These are phyloP conservation scores for Torrubiella hemipterigena DNA, from an alignment of 2,329 filamentous ascomycete genomes.

Conservation along the genomic window DNA sequence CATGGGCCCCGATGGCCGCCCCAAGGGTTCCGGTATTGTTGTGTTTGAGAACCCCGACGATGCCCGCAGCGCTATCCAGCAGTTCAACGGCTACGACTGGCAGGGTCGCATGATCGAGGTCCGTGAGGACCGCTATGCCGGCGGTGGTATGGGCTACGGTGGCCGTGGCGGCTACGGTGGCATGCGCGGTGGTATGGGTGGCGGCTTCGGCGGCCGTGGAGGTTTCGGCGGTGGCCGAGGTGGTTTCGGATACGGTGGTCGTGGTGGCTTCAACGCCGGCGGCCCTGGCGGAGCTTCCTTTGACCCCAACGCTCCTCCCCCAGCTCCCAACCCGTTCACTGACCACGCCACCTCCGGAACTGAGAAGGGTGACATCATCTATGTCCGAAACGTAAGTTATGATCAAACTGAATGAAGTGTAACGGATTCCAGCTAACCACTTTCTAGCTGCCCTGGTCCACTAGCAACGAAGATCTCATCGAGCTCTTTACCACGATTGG, in stretches of 20 bases:
- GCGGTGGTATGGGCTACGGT: conserved; percentile 42
- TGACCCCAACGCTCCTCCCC: conserved; percentile 31
- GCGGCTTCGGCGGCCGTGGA: conserved; percentile 36
- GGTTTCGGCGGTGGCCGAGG: conserved; percentile 42
- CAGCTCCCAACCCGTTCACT: conserved; percentile 79
- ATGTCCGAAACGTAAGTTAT: conserved; percentile 83
- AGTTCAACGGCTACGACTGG: conserved; percentile 99
- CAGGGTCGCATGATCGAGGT: conserved; percentile 89
- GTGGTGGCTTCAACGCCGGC: conserved; percentile 35
- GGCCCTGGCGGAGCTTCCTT: conserved; percentile 29
- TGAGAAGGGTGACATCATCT: conserved; percentile 75
- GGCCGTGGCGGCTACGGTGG: conserved; percentile 46
- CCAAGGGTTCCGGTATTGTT: conserved; percentile 94
- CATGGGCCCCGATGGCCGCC: conserved; percentile 77
- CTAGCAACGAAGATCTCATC: conserved; percentile 92
- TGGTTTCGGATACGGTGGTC: conserved; percentile 39
- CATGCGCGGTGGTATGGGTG: conserved; percentile 46
- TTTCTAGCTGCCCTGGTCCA: conserved; percentile 85
- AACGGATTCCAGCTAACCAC: not conserved
- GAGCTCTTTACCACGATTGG: conserved; percentile 97
- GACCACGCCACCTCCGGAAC: conserved; percentile 81
- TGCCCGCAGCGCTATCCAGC: conserved; percentile 87
- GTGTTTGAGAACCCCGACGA: conserved; percentile 93
- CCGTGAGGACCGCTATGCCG: conserved; percentile 88
- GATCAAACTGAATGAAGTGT: not conserved